A percentile compares a stretch with the other conserved stretches of the same genome.
phyloP scores from a whole-genome alignment of 2,329 filamentous ascomycete species.

The Hawksworthiomyces lignivorus region DNA sequence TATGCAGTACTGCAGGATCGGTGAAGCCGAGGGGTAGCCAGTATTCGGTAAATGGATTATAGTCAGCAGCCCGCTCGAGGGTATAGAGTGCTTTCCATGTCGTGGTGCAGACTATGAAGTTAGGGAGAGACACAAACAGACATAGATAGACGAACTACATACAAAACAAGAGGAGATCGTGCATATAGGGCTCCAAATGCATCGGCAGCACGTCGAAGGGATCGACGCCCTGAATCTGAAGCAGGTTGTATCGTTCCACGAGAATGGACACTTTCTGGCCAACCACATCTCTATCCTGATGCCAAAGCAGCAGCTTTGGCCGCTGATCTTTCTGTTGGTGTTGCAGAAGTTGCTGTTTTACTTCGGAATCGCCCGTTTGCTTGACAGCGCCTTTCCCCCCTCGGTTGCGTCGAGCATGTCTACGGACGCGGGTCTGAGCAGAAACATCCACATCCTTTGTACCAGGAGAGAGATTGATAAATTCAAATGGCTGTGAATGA shows the following conservation, averaged over 20 bases:
- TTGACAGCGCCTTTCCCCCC: no score
- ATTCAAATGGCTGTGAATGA: no score
- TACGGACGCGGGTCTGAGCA: background rate
- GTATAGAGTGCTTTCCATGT: constrained; percentile 7
- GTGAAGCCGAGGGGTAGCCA: constrained; percentile 5
- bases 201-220: constrained; percentile 3
- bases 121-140: no score
- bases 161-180: constrained; percentile 7
- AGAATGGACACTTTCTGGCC: background rate
- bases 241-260: constrained; percentile 3
- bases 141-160: no score
- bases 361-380: no score
- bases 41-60: constrained; percentile 7
- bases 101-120: constrained; percentile 5
- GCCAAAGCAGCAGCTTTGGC: no score
- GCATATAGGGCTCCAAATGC: constrained; percentile 7
- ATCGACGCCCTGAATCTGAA: constrained; percentile 8
- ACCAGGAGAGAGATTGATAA: constrained; percentile 2
- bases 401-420: constrained; percentile 2
- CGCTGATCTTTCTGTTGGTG: no score
- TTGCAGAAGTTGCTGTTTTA: background rate
- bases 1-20: constrained; percentile 6
- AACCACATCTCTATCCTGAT: no score
- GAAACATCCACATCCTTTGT: background rate
- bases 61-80: constrained; percentile 3